Conservation (phyloP, 768 basidiomycete species). For the Saitozyma sp. region DNA sequence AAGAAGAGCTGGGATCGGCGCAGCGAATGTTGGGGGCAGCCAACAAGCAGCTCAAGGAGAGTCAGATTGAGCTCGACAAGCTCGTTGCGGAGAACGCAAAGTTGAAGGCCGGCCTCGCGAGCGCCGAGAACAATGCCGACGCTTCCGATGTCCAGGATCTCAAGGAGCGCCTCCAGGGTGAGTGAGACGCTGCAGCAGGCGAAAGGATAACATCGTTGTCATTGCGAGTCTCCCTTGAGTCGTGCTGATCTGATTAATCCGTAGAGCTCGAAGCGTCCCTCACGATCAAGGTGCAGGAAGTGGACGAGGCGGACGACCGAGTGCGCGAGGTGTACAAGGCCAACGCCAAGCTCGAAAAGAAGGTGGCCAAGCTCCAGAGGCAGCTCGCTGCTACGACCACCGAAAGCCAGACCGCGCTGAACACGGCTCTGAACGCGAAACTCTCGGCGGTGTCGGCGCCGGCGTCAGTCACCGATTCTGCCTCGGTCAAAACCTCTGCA, state of each 20-base stretch:
- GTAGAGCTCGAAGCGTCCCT: constrained; percentile 36
- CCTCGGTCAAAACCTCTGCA: background rate
- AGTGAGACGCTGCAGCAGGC: background rate
- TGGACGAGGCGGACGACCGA: constrained; percentile 45
- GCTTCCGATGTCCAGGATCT: background rate
- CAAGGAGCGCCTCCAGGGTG: constrained; percentile 5
- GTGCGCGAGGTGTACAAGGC: constrained; percentile 35
- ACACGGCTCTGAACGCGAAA: constrained; percentile 27
- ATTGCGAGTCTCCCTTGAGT: background rate
- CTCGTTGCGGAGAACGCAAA: constrained; percentile 11
- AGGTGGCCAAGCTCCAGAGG: constrained; percentile 29
- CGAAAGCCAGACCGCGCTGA: constrained; percentile 22
- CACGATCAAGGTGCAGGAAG: constrained; percentile 36
- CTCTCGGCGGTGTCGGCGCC: constrained; percentile 2
- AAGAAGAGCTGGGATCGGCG: background rate
- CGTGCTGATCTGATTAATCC: background rate
- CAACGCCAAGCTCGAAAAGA: constrained; percentile 46
- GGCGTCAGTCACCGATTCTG: constrained; percentile 1
- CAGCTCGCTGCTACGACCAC: constrained; percentile 20
- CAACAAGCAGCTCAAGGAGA: background rate
- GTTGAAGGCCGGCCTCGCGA: constrained; percentile 3
- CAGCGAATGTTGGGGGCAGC: background rate
- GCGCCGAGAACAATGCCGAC: background rate
- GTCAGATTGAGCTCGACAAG: background rate
- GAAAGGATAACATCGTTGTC: background rate